Evolutionary conservation across 176 grass and related monocot genomes (phyloP).

Genomic region (Paspalum notatum): DNA sequence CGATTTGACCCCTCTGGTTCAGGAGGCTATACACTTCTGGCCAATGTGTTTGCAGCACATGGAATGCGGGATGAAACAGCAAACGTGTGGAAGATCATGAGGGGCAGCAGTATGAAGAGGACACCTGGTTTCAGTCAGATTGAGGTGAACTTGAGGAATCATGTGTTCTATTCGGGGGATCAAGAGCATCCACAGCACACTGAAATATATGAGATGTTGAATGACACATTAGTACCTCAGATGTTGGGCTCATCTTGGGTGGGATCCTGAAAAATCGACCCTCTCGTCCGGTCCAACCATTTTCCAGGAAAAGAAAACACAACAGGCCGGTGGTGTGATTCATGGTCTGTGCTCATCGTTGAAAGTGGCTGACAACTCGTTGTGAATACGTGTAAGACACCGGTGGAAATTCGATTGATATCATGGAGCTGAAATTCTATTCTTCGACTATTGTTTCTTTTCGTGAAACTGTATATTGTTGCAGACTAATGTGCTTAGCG

Average conservation of each 20-base stretch:
- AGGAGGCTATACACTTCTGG: slow-evolving; percentile 45
- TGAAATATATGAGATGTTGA: slow-evolving; percentile 61
- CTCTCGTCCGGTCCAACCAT: background rate
- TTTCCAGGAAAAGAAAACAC: background rate
- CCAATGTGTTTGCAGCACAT: slow-evolving; percentile 51
- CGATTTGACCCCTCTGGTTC: slow-evolving; percentile 27
- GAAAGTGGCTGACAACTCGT: background rate
- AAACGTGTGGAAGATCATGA: slow-evolving; percentile 56
- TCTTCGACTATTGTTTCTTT: background rate
- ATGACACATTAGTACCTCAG: slow-evolving; percentile 45
- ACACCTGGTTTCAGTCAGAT: slow-evolving; percentile 47
- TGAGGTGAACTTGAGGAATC: slow-evolving; percentile 32
- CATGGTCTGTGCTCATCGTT: background rate
- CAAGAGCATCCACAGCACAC: slow-evolving; percentile 36
- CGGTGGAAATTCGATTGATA: slow-evolving; percentile 3
- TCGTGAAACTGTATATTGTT: background rate
- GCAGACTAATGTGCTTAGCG: too few relatives aligned
- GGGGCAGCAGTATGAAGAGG: slow-evolving; percentile 49
- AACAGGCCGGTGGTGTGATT: background rate
- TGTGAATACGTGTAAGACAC: background rate
- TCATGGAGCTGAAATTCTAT: background rate
- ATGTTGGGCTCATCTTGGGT: slow-evolving; percentile 39
- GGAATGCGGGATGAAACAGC: slow-evolving; percentile 46
- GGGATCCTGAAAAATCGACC: background rate
- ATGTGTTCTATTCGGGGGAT: slow-evolving; percentile 55